These are phyloP conservation scores for Recurvomyces mirabilis DNA, from an alignment of 495 filamentous ascomycete species.

Conservation along the genomic window DNA sequence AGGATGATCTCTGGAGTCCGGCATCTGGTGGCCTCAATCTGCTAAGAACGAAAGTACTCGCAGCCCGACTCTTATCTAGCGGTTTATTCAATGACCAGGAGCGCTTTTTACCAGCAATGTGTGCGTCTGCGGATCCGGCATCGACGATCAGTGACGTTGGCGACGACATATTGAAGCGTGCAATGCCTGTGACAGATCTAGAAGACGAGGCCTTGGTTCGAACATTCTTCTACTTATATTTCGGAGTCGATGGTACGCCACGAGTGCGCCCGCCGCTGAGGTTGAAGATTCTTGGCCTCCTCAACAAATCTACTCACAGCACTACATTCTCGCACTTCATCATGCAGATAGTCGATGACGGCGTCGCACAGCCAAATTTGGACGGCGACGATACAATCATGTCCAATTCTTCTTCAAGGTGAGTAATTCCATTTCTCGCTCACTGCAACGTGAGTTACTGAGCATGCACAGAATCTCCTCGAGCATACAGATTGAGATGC, in stretches of 20 bases:
- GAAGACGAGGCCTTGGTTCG: slow-evolving; percentile 56
- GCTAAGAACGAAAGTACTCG: slow-evolving; percentile 55
- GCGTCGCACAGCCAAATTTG: slow-evolving; percentile 36
- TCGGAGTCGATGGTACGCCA: slow-evolving; percentile 39
- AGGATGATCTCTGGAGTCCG: slow-evolving; percentile 60
- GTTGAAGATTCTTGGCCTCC: slow-evolving; percentile 57
- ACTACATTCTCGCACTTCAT: slow-evolving; percentile 55
- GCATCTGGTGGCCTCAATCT: slow-evolving; percentile 52
- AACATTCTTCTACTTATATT: slow-evolving; percentile 59
- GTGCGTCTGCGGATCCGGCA: slow-evolving; percentile 71
- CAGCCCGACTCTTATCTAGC: slow-evolving; percentile 61
- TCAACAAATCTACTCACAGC: slow-evolving; percentile 63
- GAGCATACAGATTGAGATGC: no score
- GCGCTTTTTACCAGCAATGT: slow-evolving; percentile 69
- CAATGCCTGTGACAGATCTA: slow-evolving; percentile 48
- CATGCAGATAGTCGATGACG: slow-evolving; percentile 55
- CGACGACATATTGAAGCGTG: slow-evolving; percentile 75
- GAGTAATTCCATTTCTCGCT: slow-evolving; percentile 6
- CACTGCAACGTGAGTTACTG: neutral
- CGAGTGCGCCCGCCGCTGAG: slow-evolving; percentile 58
- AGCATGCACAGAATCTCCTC: slow-evolving; percentile 1
- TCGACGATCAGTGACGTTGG: slow-evolving; percentile 68
- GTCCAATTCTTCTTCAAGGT: slow-evolving; percentile 21
- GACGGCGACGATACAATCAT: slow-evolving; percentile 19
- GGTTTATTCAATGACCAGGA: slow-evolving; percentile 74